Percentiles rank a stretch among this genome's conserved stretches.
phyloP scores from a whole-genome alignment of 768 basidiomycete genomes.

The Chalciporus sphaerocephalus region DNA sequence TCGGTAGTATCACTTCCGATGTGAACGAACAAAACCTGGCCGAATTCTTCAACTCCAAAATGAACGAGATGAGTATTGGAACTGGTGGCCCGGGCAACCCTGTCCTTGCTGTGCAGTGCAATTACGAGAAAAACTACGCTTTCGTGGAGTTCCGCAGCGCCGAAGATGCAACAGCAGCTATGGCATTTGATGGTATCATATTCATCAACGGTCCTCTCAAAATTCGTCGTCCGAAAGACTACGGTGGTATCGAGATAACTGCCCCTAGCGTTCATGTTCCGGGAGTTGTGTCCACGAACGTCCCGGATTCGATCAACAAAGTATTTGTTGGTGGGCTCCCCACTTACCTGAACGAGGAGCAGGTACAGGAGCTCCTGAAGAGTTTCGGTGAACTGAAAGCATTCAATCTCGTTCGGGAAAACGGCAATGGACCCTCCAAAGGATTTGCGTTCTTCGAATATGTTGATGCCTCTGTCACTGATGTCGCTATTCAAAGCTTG shows the following conservation, averaged over 20 bases:
- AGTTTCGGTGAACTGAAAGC: conserved; percentile 96
- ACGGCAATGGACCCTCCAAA: conserved; percentile 83
- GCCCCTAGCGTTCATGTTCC: conserved; percentile 77
- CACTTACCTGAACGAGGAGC: conserved; percentile 93
- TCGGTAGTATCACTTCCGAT: conserved; percentile 92
- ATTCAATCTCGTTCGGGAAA: conserved; percentile 97
- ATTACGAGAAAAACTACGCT: conserved; percentile 98
- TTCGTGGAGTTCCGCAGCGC: conserved; percentile 99
- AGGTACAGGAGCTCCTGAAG: conserved; percentile 96
- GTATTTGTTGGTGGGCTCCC: conserved; percentile 96
- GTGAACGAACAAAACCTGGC: conserved; percentile 90
- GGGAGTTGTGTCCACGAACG: conserved; percentile 93
- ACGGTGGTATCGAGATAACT: conserved; percentile 70
- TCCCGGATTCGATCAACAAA: conserved; percentile 97
- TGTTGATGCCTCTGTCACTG: conserved; percentile 81
- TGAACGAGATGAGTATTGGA: conserved; percentile 88
- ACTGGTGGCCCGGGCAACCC: conserved; percentile 84
- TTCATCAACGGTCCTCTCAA: conserved; percentile 95
- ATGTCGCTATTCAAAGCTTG: conserved; percentile 91
- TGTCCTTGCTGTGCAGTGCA: conserved; percentile 90
- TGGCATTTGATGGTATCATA: conserved; percentile 97
- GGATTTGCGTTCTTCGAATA: conserved; percentile 99
- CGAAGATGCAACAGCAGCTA: conserved; percentile 92
- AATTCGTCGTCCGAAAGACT: conserved; percentile 97
- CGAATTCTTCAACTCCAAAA: conserved; percentile 94